Evolutionary conservation across 768 basidiomycete genomes (phyloP), one percentile per base, ranked within the genome.

Genomic region (Lactarius psammicola): DNA sequence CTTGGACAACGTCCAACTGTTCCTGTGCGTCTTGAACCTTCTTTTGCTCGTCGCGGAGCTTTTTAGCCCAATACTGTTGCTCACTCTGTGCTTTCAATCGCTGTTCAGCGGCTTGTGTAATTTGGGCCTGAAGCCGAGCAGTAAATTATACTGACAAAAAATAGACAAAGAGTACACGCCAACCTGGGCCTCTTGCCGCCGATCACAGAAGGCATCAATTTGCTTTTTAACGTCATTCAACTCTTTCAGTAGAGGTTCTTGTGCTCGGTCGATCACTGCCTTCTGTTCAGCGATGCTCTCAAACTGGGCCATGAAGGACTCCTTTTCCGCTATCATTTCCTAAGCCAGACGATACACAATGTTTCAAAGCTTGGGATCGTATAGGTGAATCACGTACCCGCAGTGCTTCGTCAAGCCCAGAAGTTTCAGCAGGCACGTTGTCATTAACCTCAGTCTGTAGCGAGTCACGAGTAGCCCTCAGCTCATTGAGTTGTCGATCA

Each of bases 371-470:
- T 20, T 56, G 40, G 33, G 10, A 26, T 31, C 38, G 26, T 36
- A 40, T 34, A 28, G 60, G 10, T 15, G 18, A 20, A 34, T 2
- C 17, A 55, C 81, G 33, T 69, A 87, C 89, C 69, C 80, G 73
- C 72, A 85, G 84, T 5, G 81, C 84, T 13, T 75, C 79, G 65
- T 87, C 78, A 17, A 90, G 76, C 17, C 81, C 82, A 26, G 81
- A 78, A n/a, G 90, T 78, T 69, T 83, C 81, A 8, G 83, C 83
- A 2, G 89, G 87, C 73, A 88, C 77, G 15, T 89, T 88, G 23
- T 90, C 87, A 63, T 88, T 89, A 15, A 82, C 80, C 67, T 89
- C 87, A 40, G 81, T 77, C 67, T 87, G 83, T 20, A 89, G 72
- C 26, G 75, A 75, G 34, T 72, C 70, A 46, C 83, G 74, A 2